phyloP scores from a whole-genome alignment of 225 moss, liverwort and hornwort species.

The Asterella californica region DNA sequence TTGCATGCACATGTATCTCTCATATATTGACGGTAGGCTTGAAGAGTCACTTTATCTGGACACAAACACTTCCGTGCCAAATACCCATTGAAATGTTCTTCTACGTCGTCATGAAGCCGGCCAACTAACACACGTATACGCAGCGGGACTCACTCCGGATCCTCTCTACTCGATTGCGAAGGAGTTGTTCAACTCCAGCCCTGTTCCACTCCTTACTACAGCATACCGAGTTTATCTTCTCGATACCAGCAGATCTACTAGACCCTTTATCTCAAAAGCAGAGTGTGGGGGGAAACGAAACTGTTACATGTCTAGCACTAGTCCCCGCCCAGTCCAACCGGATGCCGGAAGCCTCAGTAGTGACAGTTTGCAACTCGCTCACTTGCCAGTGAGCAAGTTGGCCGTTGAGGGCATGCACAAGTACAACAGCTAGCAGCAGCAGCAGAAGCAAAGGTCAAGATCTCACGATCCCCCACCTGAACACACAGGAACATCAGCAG shows the following conservation, averaged over 20 bases:
- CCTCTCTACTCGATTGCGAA: background rate
- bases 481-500: background rate
- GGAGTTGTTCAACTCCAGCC: background rate
- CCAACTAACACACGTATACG: too few relatives aligned
- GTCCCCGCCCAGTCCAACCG: background rate
- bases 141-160: background rate
- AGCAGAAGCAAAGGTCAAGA: too few relatives aligned
- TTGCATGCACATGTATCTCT: background rate
- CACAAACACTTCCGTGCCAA: background rate
- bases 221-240: background rate
- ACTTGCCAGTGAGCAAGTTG: background rate
- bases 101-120: too few relatives aligned
- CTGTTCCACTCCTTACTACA: background rate
- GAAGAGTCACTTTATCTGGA: background rate
- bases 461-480: background rate
- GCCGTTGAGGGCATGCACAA: background rate
- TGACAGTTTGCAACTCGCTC: background rate
- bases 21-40: background rate
- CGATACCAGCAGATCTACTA: too few relatives aligned
- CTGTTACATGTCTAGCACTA: too few relatives aligned
- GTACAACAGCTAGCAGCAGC: background rate
- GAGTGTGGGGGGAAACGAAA: too few relatives aligned
- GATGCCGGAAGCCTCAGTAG: background rate
- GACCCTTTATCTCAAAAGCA: too few relatives aligned
- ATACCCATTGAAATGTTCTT: background rate